A percentile compares a stretch with the other conserved stretches of the same genome.
phyloP scores from a whole-genome alignment of 1,284 basidiomycete genomes.

The Trametes versicolor region DNA sequence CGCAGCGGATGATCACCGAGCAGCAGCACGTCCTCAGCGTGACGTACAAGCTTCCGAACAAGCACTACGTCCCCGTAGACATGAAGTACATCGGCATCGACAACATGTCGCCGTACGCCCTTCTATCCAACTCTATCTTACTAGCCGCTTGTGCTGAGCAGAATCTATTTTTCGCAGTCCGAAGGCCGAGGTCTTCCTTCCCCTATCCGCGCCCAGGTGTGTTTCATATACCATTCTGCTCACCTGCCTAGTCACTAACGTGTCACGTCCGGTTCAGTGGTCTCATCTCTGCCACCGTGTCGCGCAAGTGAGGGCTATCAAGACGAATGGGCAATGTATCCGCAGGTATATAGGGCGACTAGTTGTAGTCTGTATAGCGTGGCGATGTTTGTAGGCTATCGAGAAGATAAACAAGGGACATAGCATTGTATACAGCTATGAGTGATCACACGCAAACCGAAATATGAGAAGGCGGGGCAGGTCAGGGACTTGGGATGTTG shows the following conservation, averaged over 20 bases:
- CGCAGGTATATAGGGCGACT: neutral
- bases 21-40: slow-evolving; percentile 72
- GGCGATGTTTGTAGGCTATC: neutral
- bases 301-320: slow-evolving; percentile 34
- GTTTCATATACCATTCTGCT: slow-evolving; percentile 21
- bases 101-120: slow-evolving; percentile 57
- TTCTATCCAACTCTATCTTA: neutral
- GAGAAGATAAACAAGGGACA: neutral
- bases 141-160: neutral
- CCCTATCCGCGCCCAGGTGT: slow-evolving; percentile 81
- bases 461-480: no score
- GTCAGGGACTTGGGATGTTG: no score
- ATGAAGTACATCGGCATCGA: slow-evolving; percentile 72
- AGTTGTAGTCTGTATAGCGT: neutral
- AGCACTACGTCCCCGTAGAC: slow-evolving; percentile 90
- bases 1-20: slow-evolving; percentile 73
- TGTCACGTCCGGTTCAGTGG: slow-evolving; percentile 35
- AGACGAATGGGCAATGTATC: neutral
- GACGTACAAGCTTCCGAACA: slow-evolving; percentile 89
- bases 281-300: slow-evolving; percentile 41
- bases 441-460: no score
- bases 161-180: slow-evolving; percentile 50
- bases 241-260: slow-evolving; percentile 38
- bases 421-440: no score
- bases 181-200: slow-evolving; percentile 85